Percentiles rank a stretch among this genome's conserved stretches.
Evolutionary conservation across 352 stramenopile genomes (phyloP).

Genomic region (Plasmopara viticola): DNA sequence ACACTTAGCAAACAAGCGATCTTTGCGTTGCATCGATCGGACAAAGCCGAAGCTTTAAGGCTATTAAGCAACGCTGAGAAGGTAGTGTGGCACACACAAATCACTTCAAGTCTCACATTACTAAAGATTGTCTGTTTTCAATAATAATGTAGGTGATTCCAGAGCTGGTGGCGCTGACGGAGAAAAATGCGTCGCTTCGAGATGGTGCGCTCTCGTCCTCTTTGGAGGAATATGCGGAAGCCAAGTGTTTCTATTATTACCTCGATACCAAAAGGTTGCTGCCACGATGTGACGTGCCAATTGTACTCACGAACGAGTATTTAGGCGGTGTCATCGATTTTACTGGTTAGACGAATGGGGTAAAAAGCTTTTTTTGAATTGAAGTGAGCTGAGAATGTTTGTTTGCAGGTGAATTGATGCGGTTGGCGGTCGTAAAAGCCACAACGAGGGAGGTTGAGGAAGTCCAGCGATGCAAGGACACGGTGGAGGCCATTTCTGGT

Average conservation of each 20-base stretch:
- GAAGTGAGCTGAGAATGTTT: conserved; percentile 1
- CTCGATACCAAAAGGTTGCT: conserved; percentile 55
- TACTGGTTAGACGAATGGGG: conserved; percentile 57
- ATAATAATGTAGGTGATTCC: conserved; percentile 35
- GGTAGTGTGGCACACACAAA: conserved; percentile 2
- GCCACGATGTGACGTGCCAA: conserved; percentile 39
- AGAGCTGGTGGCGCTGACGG: conserved; percentile 77
- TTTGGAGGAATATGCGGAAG: conserved; percentile 93
- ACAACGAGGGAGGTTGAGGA: conserved; percentile 77
- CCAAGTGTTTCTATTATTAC: conserved; percentile 88
- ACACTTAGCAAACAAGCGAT: conserved; percentile 89
- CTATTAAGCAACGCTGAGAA: conserved; percentile 48
- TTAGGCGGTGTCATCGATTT: conserved; percentile 93
- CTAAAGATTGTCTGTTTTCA: no score
- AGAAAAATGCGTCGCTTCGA: conserved; percentile 77
- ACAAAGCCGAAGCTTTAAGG: conserved; percentile 48
- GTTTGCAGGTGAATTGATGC: conserved; percentile 73
- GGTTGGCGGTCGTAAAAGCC: conserved; percentile 85
- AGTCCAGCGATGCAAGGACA: conserved; percentile 73
- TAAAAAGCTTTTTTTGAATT: background rate
- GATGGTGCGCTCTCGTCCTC: conserved; percentile 75
- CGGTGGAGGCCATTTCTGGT: conserved; percentile 85
- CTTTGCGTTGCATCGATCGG: conserved; percentile 89
- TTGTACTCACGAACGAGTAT: conserved; percentile 86
- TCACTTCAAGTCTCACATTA: no score